A percentile compares a stretch with the other conserved stretches of the same genome.
Conservation (phyloP, 1,284 basidiomycete species). For the Ganoderma resinaceum region DNA sequence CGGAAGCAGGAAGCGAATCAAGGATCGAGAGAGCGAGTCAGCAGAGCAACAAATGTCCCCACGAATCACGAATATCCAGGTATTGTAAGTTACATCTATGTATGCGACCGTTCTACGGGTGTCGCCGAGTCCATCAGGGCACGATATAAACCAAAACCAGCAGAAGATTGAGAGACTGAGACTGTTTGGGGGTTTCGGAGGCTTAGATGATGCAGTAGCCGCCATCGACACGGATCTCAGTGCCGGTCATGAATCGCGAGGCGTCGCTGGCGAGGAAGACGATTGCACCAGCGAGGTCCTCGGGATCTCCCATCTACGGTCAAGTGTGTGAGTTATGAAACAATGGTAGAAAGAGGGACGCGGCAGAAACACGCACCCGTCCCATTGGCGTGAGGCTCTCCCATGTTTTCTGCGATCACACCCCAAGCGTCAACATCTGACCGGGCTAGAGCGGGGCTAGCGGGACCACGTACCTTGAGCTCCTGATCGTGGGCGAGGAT, state of each 20-base stretch:
- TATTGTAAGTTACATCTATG: constrained; percentile 30
- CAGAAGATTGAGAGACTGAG: constrained; percentile 4
- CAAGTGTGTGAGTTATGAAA: neutral
- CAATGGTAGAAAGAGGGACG: neutral
- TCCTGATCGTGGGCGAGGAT: constrained; percentile 77
- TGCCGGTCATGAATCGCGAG: constrained; percentile 86
- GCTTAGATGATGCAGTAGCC: constrained; percentile 77
- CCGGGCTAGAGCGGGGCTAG: constrained; percentile 3
- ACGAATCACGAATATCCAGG: constrained; percentile 26
- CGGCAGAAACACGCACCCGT: constrained; percentile 53
- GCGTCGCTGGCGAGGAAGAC: constrained; percentile 89
- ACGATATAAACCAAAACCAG: constrained; percentile 2
- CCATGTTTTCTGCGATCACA: constrained; percentile 77
- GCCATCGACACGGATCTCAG: constrained; percentile 86
- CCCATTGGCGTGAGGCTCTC: constrained; percentile 91
- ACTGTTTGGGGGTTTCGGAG: neutral
- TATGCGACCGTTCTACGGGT: constrained; percentile 18
- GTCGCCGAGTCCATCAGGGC: constrained; percentile 20
- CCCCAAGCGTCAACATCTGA: constrained; percentile 22
- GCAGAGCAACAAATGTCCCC: constrained; percentile 31
- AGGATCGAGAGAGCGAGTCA: constrained; percentile 16
- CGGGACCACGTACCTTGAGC: constrained; percentile 61
- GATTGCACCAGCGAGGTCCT: constrained; percentile 69
- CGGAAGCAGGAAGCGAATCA: neutral
- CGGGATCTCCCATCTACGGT: constrained; percentile 30